Conservation (phyloP, 2,329 filamentous ascomycete genomes). For the Sporothrix variecibatus region DNA sequence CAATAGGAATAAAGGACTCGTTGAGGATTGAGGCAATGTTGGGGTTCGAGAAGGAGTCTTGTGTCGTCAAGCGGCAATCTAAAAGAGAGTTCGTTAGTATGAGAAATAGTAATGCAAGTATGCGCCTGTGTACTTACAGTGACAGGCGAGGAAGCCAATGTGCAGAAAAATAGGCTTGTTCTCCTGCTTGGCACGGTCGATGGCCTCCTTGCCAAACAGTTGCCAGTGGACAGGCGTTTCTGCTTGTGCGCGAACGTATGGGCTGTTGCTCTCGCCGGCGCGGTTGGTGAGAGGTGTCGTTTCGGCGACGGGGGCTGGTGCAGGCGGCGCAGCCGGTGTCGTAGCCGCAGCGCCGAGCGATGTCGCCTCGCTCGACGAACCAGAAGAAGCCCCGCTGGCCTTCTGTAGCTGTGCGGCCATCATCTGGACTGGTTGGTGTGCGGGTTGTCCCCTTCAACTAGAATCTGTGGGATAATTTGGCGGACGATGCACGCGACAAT, state of each 20-base stretch:
- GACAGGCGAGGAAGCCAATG: slow-evolving; percentile 92
- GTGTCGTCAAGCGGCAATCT: slow-evolving; percentile 89
- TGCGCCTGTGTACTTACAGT: slow-evolving; percentile 63
- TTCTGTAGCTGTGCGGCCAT: slow-evolving; percentile 34
- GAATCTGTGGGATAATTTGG: neutral
- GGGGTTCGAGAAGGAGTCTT: slow-evolving; percentile 84
- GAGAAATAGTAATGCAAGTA: neutral
- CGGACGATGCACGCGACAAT: neutral
- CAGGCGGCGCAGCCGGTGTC: neutral
- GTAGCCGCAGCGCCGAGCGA: slow-evolving; percentile 22
- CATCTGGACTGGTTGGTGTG: slow-evolving; percentile 26
- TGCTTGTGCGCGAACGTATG: slow-evolving; percentile 69
- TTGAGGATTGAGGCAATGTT: slow-evolving; percentile 83
- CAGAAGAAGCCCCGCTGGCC: slow-evolving; percentile 30
- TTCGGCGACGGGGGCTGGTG: slow-evolving; percentile 13
- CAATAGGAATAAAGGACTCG: slow-evolving; percentile 82
- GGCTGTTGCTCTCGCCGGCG: slow-evolving; percentile 47
- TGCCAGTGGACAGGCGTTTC: slow-evolving; percentile 91
- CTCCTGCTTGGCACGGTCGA: slow-evolving; percentile 73
- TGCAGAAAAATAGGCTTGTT: slow-evolving; percentile 92
- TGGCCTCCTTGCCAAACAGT: slow-evolving; percentile 74
- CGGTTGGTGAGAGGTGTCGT: slow-evolving; percentile 41
- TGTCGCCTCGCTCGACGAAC: slow-evolving; percentile 20
- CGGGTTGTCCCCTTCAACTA: slow-evolving; percentile 1
- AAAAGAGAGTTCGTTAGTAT: neutral